Evolutionary conservation across 1,139 yeast genomes (phyloP), one percentile per base, ranked within the genome.

Genomic region (Protomyces inouyei): DNA sequence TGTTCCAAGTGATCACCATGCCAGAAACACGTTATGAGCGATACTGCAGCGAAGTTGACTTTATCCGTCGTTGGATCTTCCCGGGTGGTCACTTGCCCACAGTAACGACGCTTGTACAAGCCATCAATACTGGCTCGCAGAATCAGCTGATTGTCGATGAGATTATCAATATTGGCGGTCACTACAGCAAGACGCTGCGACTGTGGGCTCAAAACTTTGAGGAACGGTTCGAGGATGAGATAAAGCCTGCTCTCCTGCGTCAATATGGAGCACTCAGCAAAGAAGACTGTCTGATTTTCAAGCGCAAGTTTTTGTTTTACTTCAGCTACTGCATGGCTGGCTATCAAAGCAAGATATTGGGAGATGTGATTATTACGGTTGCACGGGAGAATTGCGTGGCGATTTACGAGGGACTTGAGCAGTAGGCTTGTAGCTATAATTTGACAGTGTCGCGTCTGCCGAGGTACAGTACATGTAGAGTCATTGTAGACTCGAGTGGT

Each of bases 11-110:
- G 72, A 74, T 73, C 9, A 57, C 77, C 59, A 77, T 84, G 73
- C 96, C 96, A 8, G 97, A 91, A 78, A 91, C 97, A 35, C 90
- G 88, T 75, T 91, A 95, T 14, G 95, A 95, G 48, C n/a, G 60
- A 18, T 60, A 60, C 36, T 60, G 60, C 36, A 46, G 45, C 48
- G 64, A 55, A 23, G 64, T 60, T 3, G 64, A 55, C 52, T 55
- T 60, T 40, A 60, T 60, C 38, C 53, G 64, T 18, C 54, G 60
- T 36, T 60, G 60, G 64, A 60, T 60, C 48, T 60, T 60, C 43
- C 64, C 64, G 6, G 64, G 64, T 14, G 64, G 64, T 12, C 59
- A 55, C 25, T 54, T 56, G 36, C 64, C 64, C 18, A 55, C 64
- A 2, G 60, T 60, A 21, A 45, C 64, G 3, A 36, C 64, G n/a